Conservation (phyloP, 208 protist species). For the Angomonas ambiguus region DNA sequence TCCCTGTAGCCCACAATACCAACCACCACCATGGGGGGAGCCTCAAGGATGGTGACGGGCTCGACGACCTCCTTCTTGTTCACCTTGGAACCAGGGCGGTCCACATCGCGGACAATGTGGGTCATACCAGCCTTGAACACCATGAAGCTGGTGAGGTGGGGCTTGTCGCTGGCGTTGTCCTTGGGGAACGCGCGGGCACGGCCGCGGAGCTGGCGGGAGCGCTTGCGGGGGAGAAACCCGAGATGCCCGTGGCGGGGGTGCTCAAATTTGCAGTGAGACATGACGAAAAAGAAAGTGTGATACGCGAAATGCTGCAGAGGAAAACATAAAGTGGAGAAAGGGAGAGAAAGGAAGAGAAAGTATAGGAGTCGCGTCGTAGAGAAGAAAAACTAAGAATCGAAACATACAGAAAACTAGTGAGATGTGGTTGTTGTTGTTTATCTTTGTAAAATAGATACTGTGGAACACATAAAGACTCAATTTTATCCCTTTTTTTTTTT, state of each 20-base stretch:
- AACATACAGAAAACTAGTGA: neutral
- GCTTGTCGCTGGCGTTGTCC: conserved; percentile 91
- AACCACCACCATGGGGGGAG: conserved; percentile 97
- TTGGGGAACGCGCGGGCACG: conserved; percentile 93
- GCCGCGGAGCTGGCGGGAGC: conserved; percentile 90
- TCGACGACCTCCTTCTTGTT: conserved; percentile 99
- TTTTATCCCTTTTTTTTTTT: neutral
- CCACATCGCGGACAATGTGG: conserved; percentile 98
- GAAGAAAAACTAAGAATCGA: neutral
- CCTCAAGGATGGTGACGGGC: conserved; percentile 98
- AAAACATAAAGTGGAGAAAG: neutral
- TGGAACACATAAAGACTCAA: neutral
- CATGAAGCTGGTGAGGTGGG: conserved; percentile 97
- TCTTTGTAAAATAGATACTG: neutral
- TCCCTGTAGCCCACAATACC: conserved; percentile 98
- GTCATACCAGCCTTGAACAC: conserved; percentile 99
- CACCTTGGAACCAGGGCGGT: conserved; percentile 93
- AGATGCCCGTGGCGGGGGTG: conserved; percentile 97
- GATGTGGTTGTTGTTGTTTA: too few species aligned
- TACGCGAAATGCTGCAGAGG: conserved; percentile 1
- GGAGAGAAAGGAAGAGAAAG: neutral
- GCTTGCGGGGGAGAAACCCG: conserved; percentile 97
- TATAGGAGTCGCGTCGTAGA: conserved; percentile 6
- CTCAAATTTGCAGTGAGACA: conserved; percentile 97
- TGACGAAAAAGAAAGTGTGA: conserved; percentile 12